phyloP scores from a whole-genome alignment of 208 protist genomes.

The Endotrypanum monterogeii region DNA sequence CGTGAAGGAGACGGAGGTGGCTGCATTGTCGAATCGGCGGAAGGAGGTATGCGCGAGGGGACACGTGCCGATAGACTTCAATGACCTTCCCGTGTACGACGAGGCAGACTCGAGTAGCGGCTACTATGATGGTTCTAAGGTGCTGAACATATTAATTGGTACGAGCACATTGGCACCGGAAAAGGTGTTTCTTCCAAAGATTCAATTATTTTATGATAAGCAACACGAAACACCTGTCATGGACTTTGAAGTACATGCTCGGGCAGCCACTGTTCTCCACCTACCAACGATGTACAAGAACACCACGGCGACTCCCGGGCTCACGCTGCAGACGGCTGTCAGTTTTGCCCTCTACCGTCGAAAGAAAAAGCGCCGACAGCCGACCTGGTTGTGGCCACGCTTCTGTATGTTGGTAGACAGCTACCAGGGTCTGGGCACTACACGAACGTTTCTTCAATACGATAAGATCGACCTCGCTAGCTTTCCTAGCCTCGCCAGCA shows the following conservation, averaged over 20 bases:
- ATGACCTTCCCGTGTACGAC: constrained; percentile 44
- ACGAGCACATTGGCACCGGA: constrained; percentile 54
- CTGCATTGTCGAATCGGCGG: constrained; percentile 28
- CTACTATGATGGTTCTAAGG: constrained; percentile 38
- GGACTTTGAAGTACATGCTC: constrained; percentile 16
- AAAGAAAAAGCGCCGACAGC: constrained; percentile 13
- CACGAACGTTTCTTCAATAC: constrained; percentile 51
- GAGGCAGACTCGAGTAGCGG: constrained; percentile 38
- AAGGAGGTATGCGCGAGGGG: constrained; percentile 35
- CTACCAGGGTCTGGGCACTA: constrained; percentile 13
- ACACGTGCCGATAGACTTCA: constrained; percentile 36
- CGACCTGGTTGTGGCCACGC: constrained; percentile 35
- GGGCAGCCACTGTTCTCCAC: constrained; percentile 55
- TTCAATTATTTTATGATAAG: constrained; percentile 38
- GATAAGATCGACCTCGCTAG: constrained; percentile 45
- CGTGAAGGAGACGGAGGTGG: constrained; percentile 20
- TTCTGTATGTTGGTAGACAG: constrained; percentile 70
- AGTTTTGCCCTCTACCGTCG: constrained; percentile 54
- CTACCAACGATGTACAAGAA: constrained; percentile 57
- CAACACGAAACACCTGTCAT: constrained; percentile 8
- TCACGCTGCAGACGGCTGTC: constrained; percentile 54
- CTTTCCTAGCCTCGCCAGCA: constrained; percentile 1
- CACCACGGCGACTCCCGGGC: constrained; percentile 28
- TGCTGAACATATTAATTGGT: constrained; percentile 64
- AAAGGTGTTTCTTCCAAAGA: constrained; percentile 27